Conservation (phyloP, 2,329 filamentous ascomycete genomes). For the Colletotrichum sansevieriae region DNA sequence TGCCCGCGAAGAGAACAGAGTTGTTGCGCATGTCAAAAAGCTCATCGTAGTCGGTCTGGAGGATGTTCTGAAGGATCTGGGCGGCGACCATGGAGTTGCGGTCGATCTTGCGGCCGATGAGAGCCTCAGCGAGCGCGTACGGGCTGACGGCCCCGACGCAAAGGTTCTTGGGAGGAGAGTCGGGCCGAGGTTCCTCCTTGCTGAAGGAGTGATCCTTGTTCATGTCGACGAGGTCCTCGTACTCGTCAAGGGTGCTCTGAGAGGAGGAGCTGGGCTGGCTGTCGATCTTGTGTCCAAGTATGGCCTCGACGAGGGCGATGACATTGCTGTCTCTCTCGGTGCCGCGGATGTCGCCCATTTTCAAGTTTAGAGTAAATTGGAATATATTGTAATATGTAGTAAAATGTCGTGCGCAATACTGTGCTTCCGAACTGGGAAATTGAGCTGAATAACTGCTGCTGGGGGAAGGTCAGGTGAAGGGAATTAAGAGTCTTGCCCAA, state of each 20-base stretch:
- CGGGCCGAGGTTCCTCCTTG: constrained; percentile 48
- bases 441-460: constrained; percentile 2
- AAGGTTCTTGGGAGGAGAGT: constrained; percentile 55
- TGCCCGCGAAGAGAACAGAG: constrained; percentile 58
- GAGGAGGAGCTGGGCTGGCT: constrained; percentile 43
- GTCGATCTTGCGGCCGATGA: constrained; percentile 57
- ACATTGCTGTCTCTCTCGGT: constrained; percentile 38
- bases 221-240: constrained; percentile 51
- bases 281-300: constrained; percentile 52
- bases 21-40: constrained; percentile 60
- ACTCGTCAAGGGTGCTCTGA: constrained; percentile 49
- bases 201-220: constrained; percentile 42
- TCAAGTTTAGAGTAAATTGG: constrained; percentile 38
- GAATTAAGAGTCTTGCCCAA: background rate
- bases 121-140: constrained; percentile 58
- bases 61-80: constrained; percentile 55
- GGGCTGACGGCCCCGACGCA: constrained; percentile 58
- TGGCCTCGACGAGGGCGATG: constrained; percentile 53
- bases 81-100: constrained; percentile 50
- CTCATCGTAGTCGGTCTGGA: constrained; percentile 62
- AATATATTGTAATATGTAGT: constrained; percentile 33
- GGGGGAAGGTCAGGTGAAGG: no score
- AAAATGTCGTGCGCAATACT: constrained; percentile 16
- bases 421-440: background rate
- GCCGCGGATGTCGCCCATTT: constrained; percentile 39